Conservation (phyloP, 768 basidiomycete species). For the Coprinopsis cinerea region DNA sequence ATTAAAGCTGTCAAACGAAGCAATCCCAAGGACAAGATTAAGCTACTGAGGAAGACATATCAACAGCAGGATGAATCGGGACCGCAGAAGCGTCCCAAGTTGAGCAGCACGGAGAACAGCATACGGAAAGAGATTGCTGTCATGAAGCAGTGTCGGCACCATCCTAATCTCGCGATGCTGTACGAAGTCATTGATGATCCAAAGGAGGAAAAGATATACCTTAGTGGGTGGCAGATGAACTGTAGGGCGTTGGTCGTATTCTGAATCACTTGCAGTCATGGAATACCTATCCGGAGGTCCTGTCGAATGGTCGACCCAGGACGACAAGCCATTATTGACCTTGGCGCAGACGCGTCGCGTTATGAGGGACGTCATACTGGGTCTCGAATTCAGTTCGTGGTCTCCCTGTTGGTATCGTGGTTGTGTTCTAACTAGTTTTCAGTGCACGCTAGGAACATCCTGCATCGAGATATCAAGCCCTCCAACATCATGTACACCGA, state of each 20-base stretch:
- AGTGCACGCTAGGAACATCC: conserved; percentile 51
- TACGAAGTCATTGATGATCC: conserved; percentile 90
- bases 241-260: too few species aligned
- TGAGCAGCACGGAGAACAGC: conserved; percentile 63
- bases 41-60: conserved; percentile 40
- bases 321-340: conserved; percentile 27
- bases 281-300: conserved; percentile 39
- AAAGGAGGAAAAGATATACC: conserved; percentile 73
- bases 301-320: conserved; percentile 30
- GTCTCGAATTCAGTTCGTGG: conserved; percentile 36
- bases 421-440: neutral
- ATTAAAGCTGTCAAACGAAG: conserved; percentile 64
- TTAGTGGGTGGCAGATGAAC: conserved; percentile 52
- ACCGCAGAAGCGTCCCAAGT: conserved; percentile 20
- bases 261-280: conserved; percentile 25
- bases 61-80: conserved; percentile 21
- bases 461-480: conserved; percentile 88
- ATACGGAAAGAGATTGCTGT: conserved; percentile 86
- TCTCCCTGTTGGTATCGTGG: neutral
- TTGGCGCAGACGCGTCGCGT: conserved; percentile 35
- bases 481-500: conserved; percentile 71
- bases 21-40: conserved; percentile 60
- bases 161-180: conserved; percentile 66
- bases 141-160: conserved; percentile 80
- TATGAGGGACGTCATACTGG: conserved; percentile 35